phyloP scores from a whole-genome alignment of 139 green algal species.

The Tetradesmus obliquus region DNA sequence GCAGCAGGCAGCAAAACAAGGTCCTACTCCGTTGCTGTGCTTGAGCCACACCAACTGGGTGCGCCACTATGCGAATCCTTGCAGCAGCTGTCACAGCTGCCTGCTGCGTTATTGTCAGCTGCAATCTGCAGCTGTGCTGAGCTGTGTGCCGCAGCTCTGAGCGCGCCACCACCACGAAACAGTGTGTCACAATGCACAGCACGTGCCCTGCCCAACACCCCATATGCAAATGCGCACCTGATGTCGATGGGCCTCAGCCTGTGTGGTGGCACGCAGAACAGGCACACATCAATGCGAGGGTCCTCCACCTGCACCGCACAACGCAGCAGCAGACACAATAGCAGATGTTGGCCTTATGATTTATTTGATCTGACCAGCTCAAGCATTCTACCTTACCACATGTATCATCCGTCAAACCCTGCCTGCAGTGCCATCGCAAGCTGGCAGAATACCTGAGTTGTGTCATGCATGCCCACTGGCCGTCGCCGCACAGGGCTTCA shows the following conservation, averaged over 20 bases:
- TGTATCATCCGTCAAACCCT: neutral
- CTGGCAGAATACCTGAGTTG: neutral
- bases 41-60: too few species aligned
- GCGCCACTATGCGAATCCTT: neutral
- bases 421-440: neutral
- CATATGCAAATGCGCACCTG: constrained; percentile 42
- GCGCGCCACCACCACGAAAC: too few species aligned
- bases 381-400: neutral
- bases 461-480: too few species aligned
- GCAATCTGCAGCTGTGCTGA: too few species aligned
- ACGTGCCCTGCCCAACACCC: neutral
- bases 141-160: too few species aligned
- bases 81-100: neutral
- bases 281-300: constrained; percentile 77
- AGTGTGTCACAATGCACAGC: neutral
- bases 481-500: too few species aligned
- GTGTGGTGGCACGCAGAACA: constrained; percentile 85
- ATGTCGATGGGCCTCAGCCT: constrained; percentile 77
- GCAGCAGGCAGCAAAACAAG: neutral
- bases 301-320: constrained; percentile 65
- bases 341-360: neutral
- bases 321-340: neutral
- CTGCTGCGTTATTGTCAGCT: too few species aligned
- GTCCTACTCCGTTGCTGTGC: too few species aligned
- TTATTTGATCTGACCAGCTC: neutral